phyloP scores from a whole-genome alignment of 768 basidiomycete genomes.

The Suillus lakei region DNA sequence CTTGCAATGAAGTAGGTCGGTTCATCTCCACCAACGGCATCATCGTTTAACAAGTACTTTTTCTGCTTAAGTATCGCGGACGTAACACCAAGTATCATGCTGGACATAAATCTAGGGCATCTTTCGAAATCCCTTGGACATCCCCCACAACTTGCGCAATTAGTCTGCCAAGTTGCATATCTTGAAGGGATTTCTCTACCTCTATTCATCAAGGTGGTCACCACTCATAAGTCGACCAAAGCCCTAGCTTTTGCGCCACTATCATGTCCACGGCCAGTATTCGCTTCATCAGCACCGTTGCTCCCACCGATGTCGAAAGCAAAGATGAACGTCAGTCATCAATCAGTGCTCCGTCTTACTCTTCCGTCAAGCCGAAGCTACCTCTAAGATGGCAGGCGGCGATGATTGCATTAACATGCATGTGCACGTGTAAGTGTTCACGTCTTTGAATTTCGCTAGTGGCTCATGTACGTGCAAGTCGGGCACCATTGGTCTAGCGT shows the following conservation, averaged over 20 bases:
- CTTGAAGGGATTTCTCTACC: not conserved
- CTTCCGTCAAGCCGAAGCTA: conserved; percentile 31
- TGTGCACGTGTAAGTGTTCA: conserved; percentile 42
- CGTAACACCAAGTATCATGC: not conserved
- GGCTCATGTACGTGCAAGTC: conserved; percentile 26
- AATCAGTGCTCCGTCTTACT: not conserved
- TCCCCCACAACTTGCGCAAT: not conserved
- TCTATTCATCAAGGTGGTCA: not conserved
- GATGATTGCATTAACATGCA: conserved; percentile 43
- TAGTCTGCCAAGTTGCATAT: not conserved
- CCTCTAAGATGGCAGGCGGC: conserved; percentile 41
- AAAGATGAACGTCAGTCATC: not conserved
- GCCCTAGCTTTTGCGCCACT: not conserved
- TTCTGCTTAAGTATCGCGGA: not conserved
- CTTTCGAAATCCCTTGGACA: not conserved
- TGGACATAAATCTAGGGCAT: not conserved
- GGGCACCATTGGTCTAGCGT: conserved; percentile 51
- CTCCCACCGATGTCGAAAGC: not conserved
- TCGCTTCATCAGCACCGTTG: not conserved
- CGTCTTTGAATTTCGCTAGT: not conserved
- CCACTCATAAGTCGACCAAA: not conserved
- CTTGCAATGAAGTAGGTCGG: not conserved
- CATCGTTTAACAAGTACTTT: not conserved
- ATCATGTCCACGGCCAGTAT: not conserved
- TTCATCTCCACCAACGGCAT: not conserved